These are phyloP conservation scores for Entonaema liquescens DNA, from an alignment of 495 filamentous ascomycete species.

Conservation along the genomic window DNA sequence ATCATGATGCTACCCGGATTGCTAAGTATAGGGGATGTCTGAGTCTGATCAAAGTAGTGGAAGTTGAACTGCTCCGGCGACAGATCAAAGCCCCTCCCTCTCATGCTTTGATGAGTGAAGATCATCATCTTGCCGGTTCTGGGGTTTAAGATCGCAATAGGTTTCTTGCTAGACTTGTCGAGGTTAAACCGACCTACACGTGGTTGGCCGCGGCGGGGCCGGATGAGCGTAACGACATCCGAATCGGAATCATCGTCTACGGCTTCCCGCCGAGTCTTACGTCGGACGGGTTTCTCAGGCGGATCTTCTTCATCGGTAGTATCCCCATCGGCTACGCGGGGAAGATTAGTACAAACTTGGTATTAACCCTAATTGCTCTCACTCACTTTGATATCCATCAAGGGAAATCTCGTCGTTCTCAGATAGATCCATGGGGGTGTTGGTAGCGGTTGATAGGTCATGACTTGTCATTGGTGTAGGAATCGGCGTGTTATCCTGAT, in stretches of 20 bases:
- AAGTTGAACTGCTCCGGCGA: slow-evolving; percentile 58
- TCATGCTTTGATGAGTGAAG: slow-evolving; percentile 54
- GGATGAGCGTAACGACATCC: slow-evolving; percentile 52
- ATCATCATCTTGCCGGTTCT: slow-evolving; percentile 77
- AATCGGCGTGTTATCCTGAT: slow-evolving; percentile 46
- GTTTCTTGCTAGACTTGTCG: slow-evolving; percentile 67
- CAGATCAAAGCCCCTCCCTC: slow-evolving; percentile 51
- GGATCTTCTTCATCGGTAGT: slow-evolving; percentile 83
- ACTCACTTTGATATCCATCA: slow-evolving; percentile 84
- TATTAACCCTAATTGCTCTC: slow-evolving; percentile 18
- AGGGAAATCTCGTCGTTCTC: slow-evolving; percentile 59
- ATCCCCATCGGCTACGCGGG: slow-evolving; percentile 75
- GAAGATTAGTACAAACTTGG: slow-evolving; percentile 61
- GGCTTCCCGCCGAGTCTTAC: slow-evolving; percentile 57
- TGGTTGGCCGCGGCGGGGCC: slow-evolving; percentile 52
- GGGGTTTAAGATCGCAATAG: slow-evolving; percentile 75
- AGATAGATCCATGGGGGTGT: slow-evolving; percentile 60
- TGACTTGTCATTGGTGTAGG: slow-evolving; percentile 59
- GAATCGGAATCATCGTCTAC: slow-evolving; percentile 55
- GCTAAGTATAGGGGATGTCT: slow-evolving; percentile 68
- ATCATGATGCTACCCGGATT: slow-evolving; percentile 81
- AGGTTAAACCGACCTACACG: slow-evolving; percentile 65
- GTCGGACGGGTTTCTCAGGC: slow-evolving; percentile 64
- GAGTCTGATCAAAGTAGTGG: slow-evolving; percentile 59
- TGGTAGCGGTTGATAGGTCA: slow-evolving; percentile 54